Evolutionary conservation across 129 eudicot genomes (phyloP).

Genomic region (Saposhnikovia divaricata): DNA sequence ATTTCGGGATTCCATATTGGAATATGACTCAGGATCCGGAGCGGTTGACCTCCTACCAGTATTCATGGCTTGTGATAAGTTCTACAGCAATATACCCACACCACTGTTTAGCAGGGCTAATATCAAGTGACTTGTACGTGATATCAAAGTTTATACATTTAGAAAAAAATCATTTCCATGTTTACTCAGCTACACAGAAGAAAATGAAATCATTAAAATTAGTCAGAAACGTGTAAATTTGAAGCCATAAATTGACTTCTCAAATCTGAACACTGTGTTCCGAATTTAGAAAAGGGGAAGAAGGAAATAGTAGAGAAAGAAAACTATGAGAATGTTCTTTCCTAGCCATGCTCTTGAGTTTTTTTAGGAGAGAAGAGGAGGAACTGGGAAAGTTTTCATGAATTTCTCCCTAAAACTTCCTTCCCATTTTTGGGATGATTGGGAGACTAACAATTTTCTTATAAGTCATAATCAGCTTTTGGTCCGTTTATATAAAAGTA

Average conservation of each 20-base stretch:
- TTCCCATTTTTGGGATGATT: background rate
- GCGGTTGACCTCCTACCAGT: constrained; percentile 58
- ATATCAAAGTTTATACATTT: background rate
- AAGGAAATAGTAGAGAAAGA: background rate
- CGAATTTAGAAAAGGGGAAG: background rate
- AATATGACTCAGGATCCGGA: constrained; percentile 50
- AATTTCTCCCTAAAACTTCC: background rate
- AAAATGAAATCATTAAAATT: background rate
- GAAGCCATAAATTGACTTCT: background rate
- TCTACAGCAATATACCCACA: constrained; percentile 35
- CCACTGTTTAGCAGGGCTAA: background rate
- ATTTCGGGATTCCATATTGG: constrained; percentile 58
- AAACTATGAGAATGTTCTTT: background rate
- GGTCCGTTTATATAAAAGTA: background rate
- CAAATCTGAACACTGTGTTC: background rate
- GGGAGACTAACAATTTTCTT: background rate
- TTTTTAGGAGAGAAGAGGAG: background rate
- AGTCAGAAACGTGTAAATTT: background rate
- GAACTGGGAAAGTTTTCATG: background rate
- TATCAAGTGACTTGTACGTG: background rate
- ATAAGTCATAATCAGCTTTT: background rate
- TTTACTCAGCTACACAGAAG: background rate
- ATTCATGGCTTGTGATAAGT: constrained; percentile 74
- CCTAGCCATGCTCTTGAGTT: background rate
- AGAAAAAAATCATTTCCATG: background rate